Evolutionary conservation across 2,329 filamentous ascomycete species (phyloP), one percentile per base, ranked within the genome.

Genomic region (Colletotrichum orbiculare): DNA sequence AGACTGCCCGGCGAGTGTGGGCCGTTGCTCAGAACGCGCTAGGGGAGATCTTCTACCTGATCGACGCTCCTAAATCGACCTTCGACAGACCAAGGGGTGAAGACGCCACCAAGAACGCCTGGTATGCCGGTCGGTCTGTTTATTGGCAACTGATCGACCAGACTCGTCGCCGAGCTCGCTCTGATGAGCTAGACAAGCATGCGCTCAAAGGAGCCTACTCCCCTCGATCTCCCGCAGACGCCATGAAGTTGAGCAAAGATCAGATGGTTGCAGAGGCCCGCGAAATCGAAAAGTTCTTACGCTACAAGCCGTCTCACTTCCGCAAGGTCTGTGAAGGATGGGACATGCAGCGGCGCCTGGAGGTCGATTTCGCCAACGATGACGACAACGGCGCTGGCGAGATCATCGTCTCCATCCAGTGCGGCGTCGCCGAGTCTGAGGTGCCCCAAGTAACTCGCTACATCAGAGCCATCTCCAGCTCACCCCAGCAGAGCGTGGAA

Each of bases 1-100:
- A 90, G 73, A 81, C 85, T 4, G 82, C 89, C 54, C 86, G 87
- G 11, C 89, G 94, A 35, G 86, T 96, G 11, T 98, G 94, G 93
- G 93, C 92, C n/a, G 90, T 95, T 46, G 92, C 89, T n/a, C 79
- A 99, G 56, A 99, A 99, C 74, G 95, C 96, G 0, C 82, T 99
- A 8, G 96, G 96, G 1, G 96, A 99, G 75, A 82, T 97, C 0
- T 98, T 91, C 76, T 97, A 95, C 70, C 82, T 98, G 2, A 91
- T 87, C 2, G 89, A 92, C 53, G 83, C 90, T 7, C 93, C 93
- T 0, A 83, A 83, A 41, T 80, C 85, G 17, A 81, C 85, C 8
- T 13, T 67, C 8, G 80, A 82, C 38, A 83, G 83, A 60, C 76
- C 77, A 41, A 83, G 79, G 67, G 75, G 78, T 3, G 82, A 89